These are phyloP conservation scores for Fusarium papillatum DNA, from an alignment of 2,329 filamentous ascomycete species.

Conservation along the genomic window DNA sequence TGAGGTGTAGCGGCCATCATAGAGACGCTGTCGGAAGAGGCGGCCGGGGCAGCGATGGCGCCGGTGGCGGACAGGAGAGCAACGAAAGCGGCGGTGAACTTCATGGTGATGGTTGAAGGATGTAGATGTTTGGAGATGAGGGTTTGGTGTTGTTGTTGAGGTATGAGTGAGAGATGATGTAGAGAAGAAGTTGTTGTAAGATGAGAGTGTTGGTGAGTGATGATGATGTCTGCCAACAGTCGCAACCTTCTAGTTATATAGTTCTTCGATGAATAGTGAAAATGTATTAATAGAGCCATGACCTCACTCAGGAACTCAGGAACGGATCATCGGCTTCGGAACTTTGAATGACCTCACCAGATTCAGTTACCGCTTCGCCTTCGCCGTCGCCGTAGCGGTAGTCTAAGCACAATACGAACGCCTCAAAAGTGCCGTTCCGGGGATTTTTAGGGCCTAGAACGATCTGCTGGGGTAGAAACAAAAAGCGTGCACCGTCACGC, in stretches of 20 bases:
- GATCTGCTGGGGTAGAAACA: background rate
- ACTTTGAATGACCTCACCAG: background rate
- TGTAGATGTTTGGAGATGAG: background rate
- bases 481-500: background rate
- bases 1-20: conserved; percentile 55
- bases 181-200: background rate
- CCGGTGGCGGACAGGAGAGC: conserved; percentile 47
- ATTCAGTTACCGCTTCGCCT: background rate
- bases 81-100: conserved; percentile 55
- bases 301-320: background rate
- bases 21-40: conserved; percentile 43
- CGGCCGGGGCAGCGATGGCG: conserved; percentile 51
- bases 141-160: background rate
- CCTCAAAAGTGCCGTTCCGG: background rate
- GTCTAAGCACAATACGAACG: background rate
- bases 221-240: background rate
- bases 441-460: background rate
- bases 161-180: background rate
- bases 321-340: background rate
- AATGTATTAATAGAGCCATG: background rate
- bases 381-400: background rate
- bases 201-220: background rate
- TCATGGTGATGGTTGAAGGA: conserved; percentile 51
- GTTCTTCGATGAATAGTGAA: background rate
- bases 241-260: background rate